Conservation (phyloP, 306 rosid genomes). For the Quillaja saponaria region DNA sequence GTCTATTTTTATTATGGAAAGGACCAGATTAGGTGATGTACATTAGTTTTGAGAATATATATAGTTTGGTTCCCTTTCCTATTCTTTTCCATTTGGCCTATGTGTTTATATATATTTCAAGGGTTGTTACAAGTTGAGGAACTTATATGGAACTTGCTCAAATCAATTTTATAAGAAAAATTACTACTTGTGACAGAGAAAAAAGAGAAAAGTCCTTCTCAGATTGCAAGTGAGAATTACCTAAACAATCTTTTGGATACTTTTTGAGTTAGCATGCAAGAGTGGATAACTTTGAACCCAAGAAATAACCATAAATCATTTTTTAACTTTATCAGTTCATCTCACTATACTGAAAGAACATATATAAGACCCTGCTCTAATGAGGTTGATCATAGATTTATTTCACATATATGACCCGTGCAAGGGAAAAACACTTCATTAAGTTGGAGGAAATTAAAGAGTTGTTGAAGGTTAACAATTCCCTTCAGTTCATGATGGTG, state of each 20-base stretch:
- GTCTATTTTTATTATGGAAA: no score
- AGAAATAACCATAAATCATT: no score
- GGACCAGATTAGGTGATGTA: no score
- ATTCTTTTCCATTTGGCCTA: background rate
- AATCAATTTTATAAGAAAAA: background rate
- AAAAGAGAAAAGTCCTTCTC: background rate
- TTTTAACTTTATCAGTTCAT: background rate
- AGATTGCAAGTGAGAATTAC: background rate
- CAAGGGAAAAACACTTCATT: no score
- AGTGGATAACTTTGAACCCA: background rate
- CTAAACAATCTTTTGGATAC: no score
- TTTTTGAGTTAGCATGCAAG: no score
- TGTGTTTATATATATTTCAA: background rate
- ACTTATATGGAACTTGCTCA: background rate
- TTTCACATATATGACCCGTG: no score
- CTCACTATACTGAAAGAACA: no score
- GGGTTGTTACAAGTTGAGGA: background rate
- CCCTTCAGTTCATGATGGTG: conserved; percentile 12
- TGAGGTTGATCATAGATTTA: no score
- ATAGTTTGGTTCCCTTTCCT: no score
- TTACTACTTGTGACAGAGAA: background rate
- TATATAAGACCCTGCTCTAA: no score
- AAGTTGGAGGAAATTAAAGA: conserved; percentile 19
- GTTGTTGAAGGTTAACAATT: conserved; percentile 11
- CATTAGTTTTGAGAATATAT: no score